These are phyloP conservation scores for Teunomyces cretensis DNA, from an alignment of 805 yeast genomes.

Conservation along the genomic window DNA sequence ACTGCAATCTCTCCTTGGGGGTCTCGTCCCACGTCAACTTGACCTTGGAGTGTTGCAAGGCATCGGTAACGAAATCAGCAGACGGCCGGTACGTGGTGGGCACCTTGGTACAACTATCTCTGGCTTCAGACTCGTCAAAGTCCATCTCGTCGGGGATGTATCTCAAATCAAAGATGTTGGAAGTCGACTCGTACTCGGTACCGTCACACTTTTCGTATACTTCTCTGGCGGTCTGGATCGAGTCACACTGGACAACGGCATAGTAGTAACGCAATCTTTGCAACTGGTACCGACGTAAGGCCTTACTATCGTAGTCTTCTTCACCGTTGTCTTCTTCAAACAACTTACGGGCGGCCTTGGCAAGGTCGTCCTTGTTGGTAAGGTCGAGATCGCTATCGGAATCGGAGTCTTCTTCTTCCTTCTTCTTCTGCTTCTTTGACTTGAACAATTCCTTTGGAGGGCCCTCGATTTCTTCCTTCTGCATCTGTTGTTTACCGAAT, in stretches of 20 bases:
- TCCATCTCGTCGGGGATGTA: constrained; percentile 92
- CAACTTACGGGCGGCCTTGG: constrained; percentile 64
- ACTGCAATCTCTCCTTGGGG: constrained; percentile 78
- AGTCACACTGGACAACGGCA: constrained; percentile 85
- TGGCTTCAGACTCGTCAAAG: constrained; percentile 70
- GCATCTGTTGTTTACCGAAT: constrained; percentile 90
- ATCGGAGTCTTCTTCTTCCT: constrained; percentile 32
- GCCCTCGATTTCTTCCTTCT: constrained; percentile 84
- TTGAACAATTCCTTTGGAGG: constrained; percentile 85
- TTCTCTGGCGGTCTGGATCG: constrained; percentile 62
- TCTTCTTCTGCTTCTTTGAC: constrained; percentile 38
- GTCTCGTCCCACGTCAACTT: constrained; percentile 98
- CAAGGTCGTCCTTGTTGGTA: constrained; percentile 48
- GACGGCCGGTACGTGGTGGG: constrained; percentile 81
- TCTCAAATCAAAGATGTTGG: constrained; percentile 88
- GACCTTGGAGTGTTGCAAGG: constrained; percentile 93
- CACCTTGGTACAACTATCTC: constrained; percentile 68
- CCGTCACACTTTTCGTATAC: constrained; percentile 92
- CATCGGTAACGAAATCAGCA: constrained; percentile 81
- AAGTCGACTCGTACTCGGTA: constrained; percentile 92
- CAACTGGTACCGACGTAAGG: constrained; percentile 84
- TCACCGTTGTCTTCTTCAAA: constrained; percentile 81
- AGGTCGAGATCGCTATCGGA: constrained; percentile 37
- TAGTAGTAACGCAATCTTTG: constrained; percentile 91
- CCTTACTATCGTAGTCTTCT: constrained; percentile 79